Evolutionary conservation across 768 basidiomycete species (phyloP), one percentile per base, ranked within the genome.

Genomic region (Lentinula guzmanii): DNA sequence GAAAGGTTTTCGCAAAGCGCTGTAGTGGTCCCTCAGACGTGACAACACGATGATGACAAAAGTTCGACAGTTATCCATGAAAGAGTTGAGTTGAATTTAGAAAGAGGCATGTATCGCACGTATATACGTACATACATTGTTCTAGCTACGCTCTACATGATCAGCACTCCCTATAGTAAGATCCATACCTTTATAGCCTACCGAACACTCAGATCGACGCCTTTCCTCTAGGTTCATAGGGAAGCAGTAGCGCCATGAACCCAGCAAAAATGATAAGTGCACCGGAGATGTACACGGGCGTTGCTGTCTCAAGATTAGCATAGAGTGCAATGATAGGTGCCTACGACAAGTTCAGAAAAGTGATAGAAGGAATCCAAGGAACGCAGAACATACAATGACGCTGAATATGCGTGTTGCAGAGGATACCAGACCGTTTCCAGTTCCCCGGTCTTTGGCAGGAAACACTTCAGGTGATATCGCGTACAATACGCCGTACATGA

Each of bases 401-500:
- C 90, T 86, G 69, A 89, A 90, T 15, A 89, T 75, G 13, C 89
- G 78, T 51, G 78, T 77, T 0, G 85, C 82, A 1, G 83, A 84
- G 6, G 85, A 78, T 1, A 81, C 80, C 52, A 90, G 73, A 4
- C 84, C 86, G 62, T 86, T 88, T 2, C 89, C 89, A 0, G 89
- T 91, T 0, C 89, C 89, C 39, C 89, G 77, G 70, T 89, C 82
- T 67, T 87, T 87, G 35, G 85, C 85, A 10, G 87, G 85, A 69
- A 89, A 89, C 5, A 87, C 75, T 70, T 91, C 87, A 0, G 87
- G 82, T 0, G 88, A 84, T 53, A 87, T 71, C 16, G 87, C 86
- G 66, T 89, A 90, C 46, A 91, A 66, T 2, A 90, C 87, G 5
- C 89, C 87, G 55, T 87, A 90, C 88, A 90, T 90, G 63, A 88